Percentiles rank a stretch among this genome's conserved stretches.
phyloP scores from a whole-genome alignment of 306 rosid genomes.

The Vigna reflexopilosa region DNA sequence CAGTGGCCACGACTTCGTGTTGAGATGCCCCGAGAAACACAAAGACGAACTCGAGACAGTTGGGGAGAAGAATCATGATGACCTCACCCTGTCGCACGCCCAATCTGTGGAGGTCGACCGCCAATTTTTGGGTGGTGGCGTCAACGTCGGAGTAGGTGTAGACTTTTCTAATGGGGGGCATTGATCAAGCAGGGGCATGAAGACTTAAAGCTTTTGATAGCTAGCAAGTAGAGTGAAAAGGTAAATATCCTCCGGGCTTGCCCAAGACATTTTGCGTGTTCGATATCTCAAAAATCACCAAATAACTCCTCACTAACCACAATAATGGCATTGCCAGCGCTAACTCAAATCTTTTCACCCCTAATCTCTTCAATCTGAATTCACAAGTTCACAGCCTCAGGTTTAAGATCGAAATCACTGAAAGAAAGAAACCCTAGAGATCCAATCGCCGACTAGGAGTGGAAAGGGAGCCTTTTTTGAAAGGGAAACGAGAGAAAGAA shows the following conservation, averaged over 20 bases:
- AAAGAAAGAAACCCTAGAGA: conserved; percentile 39
- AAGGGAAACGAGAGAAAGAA: not conserved
- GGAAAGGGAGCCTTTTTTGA: conserved; percentile 32
- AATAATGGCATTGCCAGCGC: conserved; percentile 80
- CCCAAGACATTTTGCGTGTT: conserved; percentile 84
- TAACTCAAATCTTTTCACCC: conserved; percentile 49
- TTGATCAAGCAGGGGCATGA: conserved; percentile 72
- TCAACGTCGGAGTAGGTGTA: conserved; percentile 65
- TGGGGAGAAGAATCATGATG: conserved; percentile 73
- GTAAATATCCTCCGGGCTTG: conserved; percentile 93
- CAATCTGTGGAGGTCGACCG: conserved; percentile 55
- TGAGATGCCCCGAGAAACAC: conserved; percentile 68
- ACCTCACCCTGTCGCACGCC: conserved; percentile 62
- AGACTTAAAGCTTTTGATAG: conserved; percentile 39
- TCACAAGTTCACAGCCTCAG: not conserved
- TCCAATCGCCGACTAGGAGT: conserved; percentile 57
- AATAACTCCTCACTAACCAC: conserved; percentile 49
- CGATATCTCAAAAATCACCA: conserved; percentile 66
- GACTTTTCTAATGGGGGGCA: conserved; percentile 54
- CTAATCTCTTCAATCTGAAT: conserved; percentile 33
- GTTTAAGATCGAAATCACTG: conserved; percentile 50
- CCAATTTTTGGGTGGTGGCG: conserved; percentile 47
- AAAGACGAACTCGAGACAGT: conserved; percentile 72
- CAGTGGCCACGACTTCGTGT: conserved; percentile 61
- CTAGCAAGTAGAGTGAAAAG: conserved; percentile 97